Percentiles rank a stretch among this genome's conserved stretches.
phyloP scores from a whole-genome alignment of 345 rosid species.

The Euclidium syriacum region DNA sequence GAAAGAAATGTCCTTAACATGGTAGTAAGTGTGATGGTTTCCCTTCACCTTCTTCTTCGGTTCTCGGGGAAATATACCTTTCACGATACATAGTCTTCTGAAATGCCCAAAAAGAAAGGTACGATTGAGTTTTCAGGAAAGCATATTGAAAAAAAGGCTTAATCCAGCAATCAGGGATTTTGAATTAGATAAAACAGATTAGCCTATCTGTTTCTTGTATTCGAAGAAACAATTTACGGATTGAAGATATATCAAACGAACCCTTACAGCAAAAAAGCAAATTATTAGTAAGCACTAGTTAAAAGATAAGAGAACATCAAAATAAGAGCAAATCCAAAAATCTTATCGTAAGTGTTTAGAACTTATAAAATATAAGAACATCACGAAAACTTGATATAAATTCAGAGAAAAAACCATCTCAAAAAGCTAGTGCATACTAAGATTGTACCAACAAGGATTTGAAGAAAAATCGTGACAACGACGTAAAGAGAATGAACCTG shows the following conservation, averaged over 20 bases:
- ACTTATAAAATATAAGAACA: neutral
- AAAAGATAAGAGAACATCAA: neutral
- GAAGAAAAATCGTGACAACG: neutral
- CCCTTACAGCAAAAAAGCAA: neutral
- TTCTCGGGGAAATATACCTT: slow-evolving; percentile 87
- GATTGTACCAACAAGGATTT: neutral
- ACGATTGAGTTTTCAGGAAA: neutral
- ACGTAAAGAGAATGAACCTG: slow-evolving; percentile 49
- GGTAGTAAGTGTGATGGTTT: slow-evolving; percentile 92
- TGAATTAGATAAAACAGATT: neutral
- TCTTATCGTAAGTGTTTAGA: too few relatives aligned
- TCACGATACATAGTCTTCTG: slow-evolving; percentile 77
- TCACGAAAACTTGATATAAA: neutral
- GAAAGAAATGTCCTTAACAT: slow-evolving; percentile 79
- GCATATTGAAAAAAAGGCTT: neutral
- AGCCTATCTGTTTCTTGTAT: too few relatives aligned
- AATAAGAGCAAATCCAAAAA: neutral
- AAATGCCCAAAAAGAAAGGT: slow-evolving; percentile 2
- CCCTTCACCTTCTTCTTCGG: slow-evolving; percentile 94
- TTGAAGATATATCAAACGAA: neutral
- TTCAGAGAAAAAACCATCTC: neutral
- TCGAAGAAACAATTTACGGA: too few relatives aligned
- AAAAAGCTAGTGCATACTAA: too few relatives aligned
- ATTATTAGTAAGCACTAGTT: neutral
- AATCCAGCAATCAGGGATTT: too few relatives aligned